Percentiles rank a stretch among this genome's conserved stretches.
phyloP scores from a whole-genome alignment of 2,329 filamentous ascomycete genomes.

The Phoma sp. region DNA sequence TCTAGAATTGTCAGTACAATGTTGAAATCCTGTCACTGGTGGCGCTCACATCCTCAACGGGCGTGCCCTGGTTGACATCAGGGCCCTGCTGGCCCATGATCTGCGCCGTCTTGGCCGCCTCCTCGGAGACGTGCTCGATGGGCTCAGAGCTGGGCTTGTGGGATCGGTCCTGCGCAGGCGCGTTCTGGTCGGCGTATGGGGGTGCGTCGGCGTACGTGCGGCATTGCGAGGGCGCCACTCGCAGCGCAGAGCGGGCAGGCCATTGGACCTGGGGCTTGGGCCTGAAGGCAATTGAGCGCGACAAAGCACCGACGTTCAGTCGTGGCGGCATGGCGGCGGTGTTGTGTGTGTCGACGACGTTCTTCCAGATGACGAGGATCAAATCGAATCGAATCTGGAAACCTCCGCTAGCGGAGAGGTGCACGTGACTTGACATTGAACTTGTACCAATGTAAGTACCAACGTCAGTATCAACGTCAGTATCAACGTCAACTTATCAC shows the following conservation, averaged over 20 bases:
- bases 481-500: too few species aligned
- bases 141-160: constrained; percentile 42
- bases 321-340: constrained; percentile 47
- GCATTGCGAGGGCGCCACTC: constrained; percentile 34
- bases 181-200: constrained; percentile 40
- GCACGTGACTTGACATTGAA: too few species aligned
- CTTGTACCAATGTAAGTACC: too few species aligned
- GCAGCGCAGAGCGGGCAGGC: constrained; percentile 30
- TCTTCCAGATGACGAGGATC: constrained; percentile 29
- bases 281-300: constrained; percentile 43
- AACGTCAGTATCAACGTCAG: too few species aligned
- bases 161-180: constrained; percentile 40
- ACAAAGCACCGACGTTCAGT: constrained; percentile 41
- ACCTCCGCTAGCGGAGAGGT: constrained; percentile 4
- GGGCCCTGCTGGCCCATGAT: constrained; percentile 64
- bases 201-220: constrained; percentile 37
- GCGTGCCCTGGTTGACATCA: constrained; percentile 69
- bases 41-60: constrained; percentile 65
- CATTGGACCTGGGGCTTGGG: constrained; percentile 40
- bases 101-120: constrained; percentile 66
- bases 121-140: constrained; percentile 68
- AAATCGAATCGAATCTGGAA: constrained; percentile 1
- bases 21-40: neutral
- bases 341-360: constrained; percentile 22
- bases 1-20: constrained; percentile 51